These are phyloP conservation scores for Papiliotrema laurentii DNA, from an alignment of 1,284 basidiomycete genomes.

Conservation along the genomic window DNA sequence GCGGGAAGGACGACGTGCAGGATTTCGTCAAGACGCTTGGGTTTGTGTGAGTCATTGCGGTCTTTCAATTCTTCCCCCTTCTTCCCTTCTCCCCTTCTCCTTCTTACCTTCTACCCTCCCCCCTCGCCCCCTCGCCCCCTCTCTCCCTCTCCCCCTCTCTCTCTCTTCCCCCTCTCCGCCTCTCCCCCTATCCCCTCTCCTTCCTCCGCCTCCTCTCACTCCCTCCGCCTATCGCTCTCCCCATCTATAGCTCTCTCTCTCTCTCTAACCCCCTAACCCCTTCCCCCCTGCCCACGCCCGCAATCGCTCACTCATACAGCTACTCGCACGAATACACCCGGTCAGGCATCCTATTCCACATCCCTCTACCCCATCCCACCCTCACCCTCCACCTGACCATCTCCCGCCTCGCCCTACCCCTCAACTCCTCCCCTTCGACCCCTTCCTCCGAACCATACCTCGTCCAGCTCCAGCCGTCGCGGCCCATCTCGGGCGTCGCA, in stretches of 20 bases:
- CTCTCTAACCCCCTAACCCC: not conserved
- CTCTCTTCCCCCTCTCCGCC: not conserved
- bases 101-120: not conserved
- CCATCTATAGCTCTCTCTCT: not conserved
- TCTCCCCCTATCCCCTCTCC: not conserved
- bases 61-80: not conserved
- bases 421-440: not conserved
- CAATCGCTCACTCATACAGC: constrained; percentile 10
- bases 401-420: constrained; percentile 13
- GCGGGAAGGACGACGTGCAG: constrained; percentile 23
- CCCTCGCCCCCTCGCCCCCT: not conserved
- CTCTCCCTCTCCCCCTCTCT: not conserved
- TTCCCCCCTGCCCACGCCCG: not conserved
- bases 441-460: constrained; percentile 29
- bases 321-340: constrained; percentile 32
- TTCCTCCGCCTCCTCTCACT: not conserved
- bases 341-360: constrained; percentile 32
- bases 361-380: constrained; percentile 27
- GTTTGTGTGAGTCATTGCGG: constrained; percentile 32
- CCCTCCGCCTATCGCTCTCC: not conserved
- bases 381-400: constrained; percentile 32
- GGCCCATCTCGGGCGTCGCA: constrained; percentile 28
- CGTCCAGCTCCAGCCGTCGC: constrained; percentile 31
- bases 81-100: not conserved
- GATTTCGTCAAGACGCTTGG: constrained; percentile 32